phyloP scores from a whole-genome alignment of 1,139 yeast genomes.

The Candida neerlandica region DNA sequence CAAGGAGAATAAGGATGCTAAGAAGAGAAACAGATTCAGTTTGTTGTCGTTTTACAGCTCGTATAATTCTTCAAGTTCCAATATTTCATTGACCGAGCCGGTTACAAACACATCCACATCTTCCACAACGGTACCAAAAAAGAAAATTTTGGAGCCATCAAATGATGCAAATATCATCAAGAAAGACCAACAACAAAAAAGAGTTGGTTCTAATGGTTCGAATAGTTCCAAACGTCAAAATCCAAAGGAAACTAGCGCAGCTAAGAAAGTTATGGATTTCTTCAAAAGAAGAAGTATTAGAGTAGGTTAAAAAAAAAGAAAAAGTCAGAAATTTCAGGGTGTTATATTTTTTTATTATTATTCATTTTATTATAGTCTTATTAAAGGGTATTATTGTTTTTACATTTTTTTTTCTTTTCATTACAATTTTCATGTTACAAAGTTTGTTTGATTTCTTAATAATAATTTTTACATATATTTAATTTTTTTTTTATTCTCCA shows the following conservation, averaged over 20 bases:
- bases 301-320: slow-evolving; percentile 22
- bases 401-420: neutral
- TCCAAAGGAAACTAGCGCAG: slow-evolving; percentile 66
- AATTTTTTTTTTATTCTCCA: neutral
- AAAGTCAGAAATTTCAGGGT: slow-evolving; percentile 1
- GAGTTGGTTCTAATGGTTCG: slow-evolving; percentile 19
- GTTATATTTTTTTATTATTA: slow-evolving; percentile 1
- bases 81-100: slow-evolving; percentile 17
- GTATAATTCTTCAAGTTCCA: slow-evolving; percentile 30
- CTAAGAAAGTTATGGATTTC: slow-evolving; percentile 78
- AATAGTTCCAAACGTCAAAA: slow-evolving; percentile 15
- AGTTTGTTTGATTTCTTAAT: slow-evolving; percentile 1
- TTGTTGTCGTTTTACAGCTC: slow-evolving; percentile 52
- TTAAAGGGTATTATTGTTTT: slow-evolving; percentile 2
- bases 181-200: slow-evolving; percentile 22
- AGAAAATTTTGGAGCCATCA: slow-evolving; percentile 47
- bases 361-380: slow-evolving; percentile 1
- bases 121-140: slow-evolving; percentile 16
- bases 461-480: neutral
- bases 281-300: slow-evolving; percentile 74
- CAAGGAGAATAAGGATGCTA: slow-evolving; percentile 30
- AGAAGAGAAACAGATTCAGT: slow-evolving; percentile 54
- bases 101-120: slow-evolving; percentile 15
- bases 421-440: neutral
- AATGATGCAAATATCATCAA: slow-evolving; percentile 29